phyloP scores from a whole-genome alignment of 805 yeast species.

The Barnettozyma sucrosica region DNA sequence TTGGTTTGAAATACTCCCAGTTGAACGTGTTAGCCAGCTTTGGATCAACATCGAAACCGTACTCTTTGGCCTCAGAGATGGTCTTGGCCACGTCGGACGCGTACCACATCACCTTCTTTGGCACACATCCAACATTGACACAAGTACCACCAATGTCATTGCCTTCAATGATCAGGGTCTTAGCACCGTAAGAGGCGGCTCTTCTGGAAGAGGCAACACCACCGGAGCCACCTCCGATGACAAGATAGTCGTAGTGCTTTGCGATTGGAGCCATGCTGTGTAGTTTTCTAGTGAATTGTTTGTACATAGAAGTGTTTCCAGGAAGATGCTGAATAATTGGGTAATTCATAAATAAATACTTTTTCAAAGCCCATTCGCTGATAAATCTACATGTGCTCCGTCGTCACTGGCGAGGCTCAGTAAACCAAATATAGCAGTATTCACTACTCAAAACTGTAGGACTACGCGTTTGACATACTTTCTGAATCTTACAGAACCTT shows the following conservation, averaged over 20 bases:
- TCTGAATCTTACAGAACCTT: too few species aligned
- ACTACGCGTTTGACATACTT: too few species aligned
- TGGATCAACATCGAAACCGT: conserved; percentile 66
- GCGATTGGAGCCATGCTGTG: conserved; percentile 49
- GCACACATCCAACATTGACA: conserved; percentile 99
- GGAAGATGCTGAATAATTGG: background rate
- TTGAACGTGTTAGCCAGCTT: conserved; percentile 57
- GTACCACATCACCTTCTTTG: conserved; percentile 98
- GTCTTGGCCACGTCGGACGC: conserved; percentile 85
- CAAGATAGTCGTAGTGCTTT: conserved; percentile 79
- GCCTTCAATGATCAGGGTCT: conserved; percentile 76
- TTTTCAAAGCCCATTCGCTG: background rate
- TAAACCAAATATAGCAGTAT: too few species aligned
- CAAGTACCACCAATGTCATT: conserved; percentile 93
- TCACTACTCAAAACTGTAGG: too few species aligned
- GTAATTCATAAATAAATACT: background rate
- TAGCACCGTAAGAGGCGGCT: conserved; percentile 91
- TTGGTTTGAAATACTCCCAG: conserved; percentile 76
- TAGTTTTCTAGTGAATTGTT: conserved; percentile 14
- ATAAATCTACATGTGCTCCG: too few species aligned
- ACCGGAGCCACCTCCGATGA: conserved; percentile 98
- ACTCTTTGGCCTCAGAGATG: conserved; percentile 68
- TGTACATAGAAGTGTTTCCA: conserved; percentile 3
- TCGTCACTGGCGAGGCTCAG: too few species aligned
- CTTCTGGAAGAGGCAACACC: conserved; percentile 98